Conservation (phyloP, 257 asterid species). For the Fraxinus pennsylvanica region DNA sequence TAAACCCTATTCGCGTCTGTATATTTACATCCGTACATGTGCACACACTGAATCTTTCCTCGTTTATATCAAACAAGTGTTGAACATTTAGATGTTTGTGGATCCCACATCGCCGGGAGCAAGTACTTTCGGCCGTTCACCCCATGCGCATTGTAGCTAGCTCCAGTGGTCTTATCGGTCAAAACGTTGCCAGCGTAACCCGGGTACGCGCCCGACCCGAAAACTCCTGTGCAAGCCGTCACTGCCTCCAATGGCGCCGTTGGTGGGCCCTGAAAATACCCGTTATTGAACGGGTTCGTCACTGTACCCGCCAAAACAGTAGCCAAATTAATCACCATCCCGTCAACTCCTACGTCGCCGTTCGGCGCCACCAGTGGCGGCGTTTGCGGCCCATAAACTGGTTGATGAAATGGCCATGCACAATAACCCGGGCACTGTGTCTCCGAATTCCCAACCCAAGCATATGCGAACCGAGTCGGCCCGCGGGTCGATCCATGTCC, state of each 20-base stretch:
- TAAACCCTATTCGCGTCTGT: not conserved
- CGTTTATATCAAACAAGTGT: conserved; percentile 12
- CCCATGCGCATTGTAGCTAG: conserved; percentile 31
- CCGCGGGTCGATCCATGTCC: conserved; percentile 31
- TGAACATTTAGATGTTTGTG: conserved; percentile 23
- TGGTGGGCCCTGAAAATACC: conserved; percentile 32
- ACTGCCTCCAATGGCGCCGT: conserved; percentile 33
- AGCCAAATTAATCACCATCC: conserved; percentile 27
- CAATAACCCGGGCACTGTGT: conserved; percentile 33
- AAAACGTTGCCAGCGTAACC: conserved; percentile 27
- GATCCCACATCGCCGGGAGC: conserved; percentile 37
- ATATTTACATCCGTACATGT: not conserved
- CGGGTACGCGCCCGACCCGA: conserved; percentile 33
- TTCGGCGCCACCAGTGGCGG: conserved; percentile 31
- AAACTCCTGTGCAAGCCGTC: conserved; percentile 25
- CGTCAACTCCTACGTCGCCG: conserved; percentile 36
- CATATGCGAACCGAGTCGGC: conserved; percentile 24
- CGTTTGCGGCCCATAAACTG: conserved; percentile 32
- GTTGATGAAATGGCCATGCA: conserved; percentile 34
- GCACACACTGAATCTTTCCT: not conserved
- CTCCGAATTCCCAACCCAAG: conserved; percentile 34
- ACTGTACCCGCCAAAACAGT: conserved; percentile 32
- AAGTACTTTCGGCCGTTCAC: conserved; percentile 27
- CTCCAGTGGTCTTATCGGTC: conserved; percentile 28
- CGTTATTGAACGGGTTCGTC: conserved; percentile 31